Percentiles rank a stretch among this genome's conserved stretches.
Conservation (phyloP, 164 flowering plant species). For the Platanus orientalis region DNA sequence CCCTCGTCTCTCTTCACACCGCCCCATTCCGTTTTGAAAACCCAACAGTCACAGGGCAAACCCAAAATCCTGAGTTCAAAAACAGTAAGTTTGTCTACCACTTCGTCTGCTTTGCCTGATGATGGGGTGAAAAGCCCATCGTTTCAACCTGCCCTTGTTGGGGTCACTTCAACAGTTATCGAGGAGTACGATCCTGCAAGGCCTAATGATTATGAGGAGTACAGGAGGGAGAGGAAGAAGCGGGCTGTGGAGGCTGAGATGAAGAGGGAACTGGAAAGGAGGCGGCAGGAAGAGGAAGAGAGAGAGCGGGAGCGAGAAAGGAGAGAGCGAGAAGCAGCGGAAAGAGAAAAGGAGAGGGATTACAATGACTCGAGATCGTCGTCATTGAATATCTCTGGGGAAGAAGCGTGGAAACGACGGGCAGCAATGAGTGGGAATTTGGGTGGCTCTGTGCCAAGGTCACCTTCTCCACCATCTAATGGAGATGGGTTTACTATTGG, state of each 20-base stretch:
- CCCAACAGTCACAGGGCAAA: slow-evolving; percentile 34
- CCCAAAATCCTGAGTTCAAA: slow-evolving; percentile 24
- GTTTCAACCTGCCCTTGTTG: slow-evolving; percentile 64
- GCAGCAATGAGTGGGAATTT: slow-evolving; percentile 73
- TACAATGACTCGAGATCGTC: slow-evolving; percentile 23
- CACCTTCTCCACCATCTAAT: slow-evolving; percentile 54
- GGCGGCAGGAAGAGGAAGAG: slow-evolving; percentile 58
- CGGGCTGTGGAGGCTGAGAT: slow-evolving; percentile 49
- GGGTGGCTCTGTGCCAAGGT: slow-evolving; percentile 39
- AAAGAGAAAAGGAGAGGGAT: slow-evolving; percentile 47
- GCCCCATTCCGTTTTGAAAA: slow-evolving; percentile 50
- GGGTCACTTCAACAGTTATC: slow-evolving; percentile 61
- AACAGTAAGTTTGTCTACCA: slow-evolving; percentile 7
- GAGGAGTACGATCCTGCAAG: slow-evolving; percentile 97
- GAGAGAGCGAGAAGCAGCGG: slow-evolving; percentile 32
- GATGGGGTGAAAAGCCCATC: slow-evolving; percentile 12
- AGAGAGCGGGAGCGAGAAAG: slow-evolving; percentile 51
- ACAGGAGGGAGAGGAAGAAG: slow-evolving; percentile 69
- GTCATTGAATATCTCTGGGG: slow-evolving; percentile 72
- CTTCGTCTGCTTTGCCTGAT: slow-evolving; percentile 6
- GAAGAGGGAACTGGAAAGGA: slow-evolving; percentile 51
- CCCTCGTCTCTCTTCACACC: slow-evolving; percentile 53
- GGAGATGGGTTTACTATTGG: slow-evolving; percentile 85
- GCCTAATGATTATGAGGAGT: slow-evolving; percentile 92
- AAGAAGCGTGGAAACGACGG: slow-evolving; percentile 94